phyloP scores from a whole-genome alignment of 768 basidiomycete genomes.

The Jaapia argillacea region DNA sequence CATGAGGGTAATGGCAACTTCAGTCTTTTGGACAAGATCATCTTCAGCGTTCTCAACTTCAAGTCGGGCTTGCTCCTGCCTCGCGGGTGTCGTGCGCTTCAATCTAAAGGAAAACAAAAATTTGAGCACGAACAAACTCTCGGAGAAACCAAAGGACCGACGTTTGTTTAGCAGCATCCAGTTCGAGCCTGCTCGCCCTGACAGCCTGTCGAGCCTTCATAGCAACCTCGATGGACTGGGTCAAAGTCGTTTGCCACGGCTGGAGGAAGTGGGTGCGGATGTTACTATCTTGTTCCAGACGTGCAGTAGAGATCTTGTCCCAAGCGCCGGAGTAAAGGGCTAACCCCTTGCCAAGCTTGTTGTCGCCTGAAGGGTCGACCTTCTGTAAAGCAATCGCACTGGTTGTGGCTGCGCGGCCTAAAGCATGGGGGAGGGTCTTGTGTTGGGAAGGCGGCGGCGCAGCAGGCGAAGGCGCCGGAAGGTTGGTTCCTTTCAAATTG shows the following conservation, averaged over 20 bases:
- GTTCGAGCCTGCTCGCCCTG: conserved; percentile 67
- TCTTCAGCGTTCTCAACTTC: conserved; percentile 93
- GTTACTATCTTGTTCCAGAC: conserved; percentile 69
- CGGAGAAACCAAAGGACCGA: conserved; percentile 24
- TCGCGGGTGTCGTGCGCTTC: conserved; percentile 65
- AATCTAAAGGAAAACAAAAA: conserved; percentile 41
- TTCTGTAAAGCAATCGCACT: conserved; percentile 40
- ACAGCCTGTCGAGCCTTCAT: conserved; percentile 89
- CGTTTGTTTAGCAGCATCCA: conserved; percentile 88
- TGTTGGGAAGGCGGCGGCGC: conserved; percentile 54
- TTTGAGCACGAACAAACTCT: conserved; percentile 1
- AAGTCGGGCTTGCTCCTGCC: conserved; percentile 85
- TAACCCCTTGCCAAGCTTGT: conserved; percentile 71
- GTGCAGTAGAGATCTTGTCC: conserved; percentile 74
- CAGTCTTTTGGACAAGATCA: conserved; percentile 95
- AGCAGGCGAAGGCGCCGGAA: conserved; percentile 62
- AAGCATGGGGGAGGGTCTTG: conserved; percentile 96
- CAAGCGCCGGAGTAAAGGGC: conserved; percentile 72
- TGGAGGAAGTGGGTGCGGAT: conserved; percentile 60
- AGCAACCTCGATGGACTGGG: conserved; percentile 76
- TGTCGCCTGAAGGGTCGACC: conserved; percentile 35
- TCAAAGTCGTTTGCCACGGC: conserved; percentile 85
- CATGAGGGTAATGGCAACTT: conserved; percentile 94
- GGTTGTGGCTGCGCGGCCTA: conserved; percentile 67
- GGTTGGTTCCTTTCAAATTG: conserved; percentile 82